Percentiles rank a stretch among this genome's conserved stretches.
Conservation (phyloP, 331 rosid genomes). For the Phaseolus coccineus region DNA sequence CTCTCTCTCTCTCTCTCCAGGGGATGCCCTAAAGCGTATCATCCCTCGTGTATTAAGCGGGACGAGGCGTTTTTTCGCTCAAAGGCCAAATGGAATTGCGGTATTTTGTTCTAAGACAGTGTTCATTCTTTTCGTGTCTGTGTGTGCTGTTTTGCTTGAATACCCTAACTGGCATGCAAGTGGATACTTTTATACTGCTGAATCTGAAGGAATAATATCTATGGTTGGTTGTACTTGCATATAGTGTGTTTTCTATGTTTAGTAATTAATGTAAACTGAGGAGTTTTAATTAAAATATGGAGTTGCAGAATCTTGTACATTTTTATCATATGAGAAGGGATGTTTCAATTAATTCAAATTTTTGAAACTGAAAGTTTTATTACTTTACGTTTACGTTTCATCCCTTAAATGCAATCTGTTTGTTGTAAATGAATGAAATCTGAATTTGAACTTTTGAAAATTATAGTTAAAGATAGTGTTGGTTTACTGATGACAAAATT, state of each 20-base stretch:
- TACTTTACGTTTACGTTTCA: not conserved
- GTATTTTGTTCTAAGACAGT: constrained; percentile 52
- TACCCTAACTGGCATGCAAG: not conserved
- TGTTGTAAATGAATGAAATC: not conserved
- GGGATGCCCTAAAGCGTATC: constrained; percentile 96
- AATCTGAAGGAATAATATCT: not conserved
- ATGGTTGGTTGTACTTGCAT: not conserved
- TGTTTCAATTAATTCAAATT: not conserved
- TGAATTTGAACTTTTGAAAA: not conserved
- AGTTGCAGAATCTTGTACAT: not conserved
- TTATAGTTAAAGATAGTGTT: not conserved
- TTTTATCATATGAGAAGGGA: constrained; percentile 4
- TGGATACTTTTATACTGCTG: not conserved
- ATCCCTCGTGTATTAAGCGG: constrained; percentile 84
- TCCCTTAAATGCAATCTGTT: not conserved
- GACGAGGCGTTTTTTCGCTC: constrained; percentile 82
- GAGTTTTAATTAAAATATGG: not conserved
- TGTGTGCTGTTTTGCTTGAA: not conserved
- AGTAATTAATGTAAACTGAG: not conserved
- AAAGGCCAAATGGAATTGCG: constrained; percentile 91
- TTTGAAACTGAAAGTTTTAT: not conserved
- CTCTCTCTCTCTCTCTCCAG: constrained; percentile 40
- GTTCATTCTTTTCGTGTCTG: not conserved
- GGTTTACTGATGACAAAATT: not conserved
- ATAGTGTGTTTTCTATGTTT: not conserved